These are phyloP conservation scores for Cytospora mali DNA, from an alignment of 2,329 filamentous ascomycete species.

Conservation along the genomic window DNA sequence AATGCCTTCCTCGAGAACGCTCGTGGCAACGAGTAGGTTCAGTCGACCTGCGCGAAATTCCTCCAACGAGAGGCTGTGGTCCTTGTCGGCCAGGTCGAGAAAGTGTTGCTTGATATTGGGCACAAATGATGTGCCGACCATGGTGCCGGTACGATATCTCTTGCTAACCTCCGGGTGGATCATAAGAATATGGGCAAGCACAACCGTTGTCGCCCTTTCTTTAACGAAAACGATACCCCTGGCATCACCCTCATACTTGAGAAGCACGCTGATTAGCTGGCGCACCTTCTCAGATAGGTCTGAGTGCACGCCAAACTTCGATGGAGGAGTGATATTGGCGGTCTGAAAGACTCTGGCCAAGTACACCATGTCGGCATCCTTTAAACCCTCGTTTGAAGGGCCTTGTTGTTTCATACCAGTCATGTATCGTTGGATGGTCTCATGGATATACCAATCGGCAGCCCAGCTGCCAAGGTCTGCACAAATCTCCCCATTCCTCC, in stretches of 20 bases:
- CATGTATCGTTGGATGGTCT: conserved; percentile 45
- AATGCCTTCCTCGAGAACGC: conserved; percentile 68
- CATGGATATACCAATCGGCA: conserved; percentile 64
- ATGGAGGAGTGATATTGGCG: conserved; percentile 3
- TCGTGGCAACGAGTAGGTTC: conserved; percentile 64
- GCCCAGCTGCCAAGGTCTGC: conserved; percentile 69
- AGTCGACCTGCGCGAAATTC: conserved; percentile 56
- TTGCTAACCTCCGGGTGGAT: conserved; percentile 50
- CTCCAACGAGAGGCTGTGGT: conserved; percentile 44
- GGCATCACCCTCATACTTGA: conserved; percentile 44
- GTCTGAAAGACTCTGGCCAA: conserved; percentile 49
- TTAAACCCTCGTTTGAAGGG: conserved; percentile 45
- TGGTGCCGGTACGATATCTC: conserved; percentile 54
- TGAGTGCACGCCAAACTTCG: neutral
- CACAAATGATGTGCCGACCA: conserved; percentile 56
- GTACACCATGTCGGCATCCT: conserved; percentile 57
- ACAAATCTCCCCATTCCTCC: conserved; percentile 53
- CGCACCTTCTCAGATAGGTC: conserved; percentile 60
- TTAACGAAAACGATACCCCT: conserved; percentile 70
- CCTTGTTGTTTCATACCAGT: conserved; percentile 28
- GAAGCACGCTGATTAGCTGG: conserved; percentile 55
- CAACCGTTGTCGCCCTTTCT: conserved; percentile 61
- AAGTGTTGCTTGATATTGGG: conserved; percentile 44
- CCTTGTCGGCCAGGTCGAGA: conserved; percentile 38
- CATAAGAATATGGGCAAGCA: conserved; percentile 61